phyloP scores from a whole-genome alignment of 2,329 filamentous ascomycete genomes.

The Alternaria tenuissima region DNA sequence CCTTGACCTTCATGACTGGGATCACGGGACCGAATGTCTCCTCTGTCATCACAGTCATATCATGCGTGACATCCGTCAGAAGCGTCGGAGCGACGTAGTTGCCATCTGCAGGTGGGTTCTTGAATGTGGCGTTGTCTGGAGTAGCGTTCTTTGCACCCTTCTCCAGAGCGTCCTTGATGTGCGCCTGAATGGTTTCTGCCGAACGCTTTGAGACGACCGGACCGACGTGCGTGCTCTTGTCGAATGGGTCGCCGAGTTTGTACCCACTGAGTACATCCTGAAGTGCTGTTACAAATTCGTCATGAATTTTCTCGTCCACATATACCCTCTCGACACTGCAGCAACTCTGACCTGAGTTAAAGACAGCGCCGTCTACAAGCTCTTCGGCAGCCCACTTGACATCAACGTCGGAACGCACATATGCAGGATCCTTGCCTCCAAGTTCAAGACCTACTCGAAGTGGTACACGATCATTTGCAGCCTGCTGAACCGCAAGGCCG shows the following conservation, averaged over 20 bases:
- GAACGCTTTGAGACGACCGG: constrained; percentile 86
- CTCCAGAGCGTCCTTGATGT: constrained; percentile 81
- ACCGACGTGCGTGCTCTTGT: constrained; percentile 81
- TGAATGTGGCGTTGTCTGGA: constrained; percentile 81
- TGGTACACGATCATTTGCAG: constrained; percentile 78
- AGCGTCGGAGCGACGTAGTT: constrained; percentile 91
- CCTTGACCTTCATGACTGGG: constrained; percentile 84
- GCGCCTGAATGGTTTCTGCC: constrained; percentile 76
- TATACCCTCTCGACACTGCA: constrained; percentile 93
- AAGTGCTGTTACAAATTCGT: constrained; percentile 79
- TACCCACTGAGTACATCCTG: constrained; percentile 81
- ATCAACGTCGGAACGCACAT: constrained; percentile 85
- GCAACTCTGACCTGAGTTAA: constrained; percentile 98
- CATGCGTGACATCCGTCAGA: constrained; percentile 78
- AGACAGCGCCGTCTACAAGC: constrained; percentile 94
- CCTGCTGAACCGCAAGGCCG: constrained; percentile 84
- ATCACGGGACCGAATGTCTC: constrained; percentile 97
- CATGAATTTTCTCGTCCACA: constrained; percentile 84
- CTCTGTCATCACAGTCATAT: constrained; percentile 88
- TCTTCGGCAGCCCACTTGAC: constrained; percentile 90
- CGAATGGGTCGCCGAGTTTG: constrained; percentile 85
- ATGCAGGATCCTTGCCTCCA: constrained; percentile 94
- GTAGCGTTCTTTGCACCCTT: constrained; percentile 87
- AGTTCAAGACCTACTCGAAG: constrained; percentile 89
- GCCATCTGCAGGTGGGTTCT: constrained; percentile 74